Evolutionary conservation across 2,329 filamentous ascomycete species (phyloP).

Genomic region (Sphaerulina vaccinii): DNA sequence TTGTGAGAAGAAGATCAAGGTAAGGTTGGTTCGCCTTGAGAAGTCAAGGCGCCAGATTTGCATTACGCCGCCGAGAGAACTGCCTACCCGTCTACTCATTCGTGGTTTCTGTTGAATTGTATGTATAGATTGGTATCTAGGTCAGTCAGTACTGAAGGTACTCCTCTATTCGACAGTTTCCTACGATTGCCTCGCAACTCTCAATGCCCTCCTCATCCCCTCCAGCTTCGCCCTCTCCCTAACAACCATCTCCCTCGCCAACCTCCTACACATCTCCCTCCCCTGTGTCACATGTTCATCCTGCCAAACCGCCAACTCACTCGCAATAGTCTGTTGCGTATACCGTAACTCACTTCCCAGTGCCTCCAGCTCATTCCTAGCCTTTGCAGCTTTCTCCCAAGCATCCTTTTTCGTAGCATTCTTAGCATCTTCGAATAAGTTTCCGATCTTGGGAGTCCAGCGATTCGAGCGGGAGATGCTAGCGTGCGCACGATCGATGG

Average conservation of each 20-base stretch:
- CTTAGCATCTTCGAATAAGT: constrained; percentile 79
- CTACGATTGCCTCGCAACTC: too few relatives aligned
- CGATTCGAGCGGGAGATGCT: constrained; percentile 71
- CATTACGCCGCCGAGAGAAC: too few relatives aligned
- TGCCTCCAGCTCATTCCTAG: constrained; percentile 67
- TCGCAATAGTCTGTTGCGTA: constrained; percentile 89
- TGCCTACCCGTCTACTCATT: too few relatives aligned
- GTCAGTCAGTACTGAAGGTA: too few relatives aligned
- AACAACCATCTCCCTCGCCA: constrained; percentile 76
- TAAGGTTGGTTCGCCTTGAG: too few relatives aligned
- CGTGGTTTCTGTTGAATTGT: too few relatives aligned
- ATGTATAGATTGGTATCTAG: too few relatives aligned
- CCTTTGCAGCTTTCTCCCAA: constrained; percentile 72
- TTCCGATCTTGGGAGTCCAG: constrained; percentile 63
- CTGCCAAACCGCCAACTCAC: constrained; percentile 91
- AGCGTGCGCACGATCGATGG: constrained; percentile 73
- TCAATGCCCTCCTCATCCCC: constrained; percentile 74
- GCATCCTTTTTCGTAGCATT: constrained; percentile 80
- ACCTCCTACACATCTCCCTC: constrained; percentile 68
- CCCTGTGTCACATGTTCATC: constrained; percentile 80
- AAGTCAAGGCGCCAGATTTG: too few relatives aligned
- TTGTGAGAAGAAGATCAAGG: too few relatives aligned
- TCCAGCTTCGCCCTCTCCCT: constrained; percentile 76
- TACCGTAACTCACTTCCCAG: constrained; percentile 82
- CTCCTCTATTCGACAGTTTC: too few relatives aligned